Evolutionary conservation across 2,329 filamentous ascomycete species (phyloP).

Genomic region (Paramyrothecium roridum): DNA sequence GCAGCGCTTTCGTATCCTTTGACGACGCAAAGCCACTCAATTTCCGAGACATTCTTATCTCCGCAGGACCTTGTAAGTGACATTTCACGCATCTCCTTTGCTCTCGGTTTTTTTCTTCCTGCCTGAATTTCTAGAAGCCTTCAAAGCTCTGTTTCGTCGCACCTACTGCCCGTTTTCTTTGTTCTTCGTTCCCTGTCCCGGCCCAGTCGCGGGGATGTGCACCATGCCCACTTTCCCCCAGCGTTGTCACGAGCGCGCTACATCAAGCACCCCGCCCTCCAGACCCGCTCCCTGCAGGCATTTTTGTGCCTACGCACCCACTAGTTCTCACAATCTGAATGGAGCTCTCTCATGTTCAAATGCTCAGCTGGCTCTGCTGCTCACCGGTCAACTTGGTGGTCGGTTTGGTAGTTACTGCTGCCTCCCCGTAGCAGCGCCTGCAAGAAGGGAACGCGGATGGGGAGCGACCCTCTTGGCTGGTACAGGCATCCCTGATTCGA

Average conservation of each 20-base stretch:
- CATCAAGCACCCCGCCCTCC: slow-evolving; percentile 25
- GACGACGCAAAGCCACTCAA: neutral
- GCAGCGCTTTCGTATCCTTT: neutral
- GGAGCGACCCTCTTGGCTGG: neutral
- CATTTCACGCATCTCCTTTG: neutral
- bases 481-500: neutral
- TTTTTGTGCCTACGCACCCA: slow-evolving; percentile 15
- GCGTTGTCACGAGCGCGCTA: slow-evolving; percentile 25
- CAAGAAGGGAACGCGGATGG: neutral
- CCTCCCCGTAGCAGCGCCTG: neutral
- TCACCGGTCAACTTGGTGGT: neutral
- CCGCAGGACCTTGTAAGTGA: neutral
- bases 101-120: neutral
- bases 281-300: slow-evolving; percentile 25
- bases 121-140: too few species aligned
- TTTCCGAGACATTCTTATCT: neutral
- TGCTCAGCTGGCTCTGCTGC: neutral
- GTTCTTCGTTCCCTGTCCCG: neutral
- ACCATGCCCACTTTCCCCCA: neutral
- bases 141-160: too few species aligned
- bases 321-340: neutral
- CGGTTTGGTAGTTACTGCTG: neutral
- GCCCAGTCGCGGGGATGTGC: neutral
- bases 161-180: neutral
- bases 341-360: neutral